Evolutionary conservation across 148 eudicot species (phyloP).

Genomic region (Amaranthus cruentus): DNA sequence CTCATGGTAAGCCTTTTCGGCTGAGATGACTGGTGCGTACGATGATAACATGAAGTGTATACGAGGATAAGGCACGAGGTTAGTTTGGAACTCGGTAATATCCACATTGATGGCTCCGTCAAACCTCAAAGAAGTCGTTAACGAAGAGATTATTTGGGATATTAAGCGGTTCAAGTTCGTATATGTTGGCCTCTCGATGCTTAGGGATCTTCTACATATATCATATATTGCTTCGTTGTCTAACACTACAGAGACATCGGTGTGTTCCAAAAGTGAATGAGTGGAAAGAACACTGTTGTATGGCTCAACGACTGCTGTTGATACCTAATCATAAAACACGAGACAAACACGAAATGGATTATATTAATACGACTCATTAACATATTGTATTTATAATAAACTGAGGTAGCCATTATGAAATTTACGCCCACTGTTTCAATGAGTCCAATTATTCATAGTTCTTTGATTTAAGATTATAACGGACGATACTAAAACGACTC

Average conservation of each 20-base stretch:
- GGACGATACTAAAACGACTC: too few relatives aligned
- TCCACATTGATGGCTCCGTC: slow-evolving; percentile 42
- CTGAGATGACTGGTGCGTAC: slow-evolving; percentile 37
- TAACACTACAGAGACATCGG: slow-evolving; percentile 34
- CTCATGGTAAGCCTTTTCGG: slow-evolving; percentile 38
- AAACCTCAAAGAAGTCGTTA: slow-evolving; percentile 36
- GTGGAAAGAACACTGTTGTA: slow-evolving; percentile 38
- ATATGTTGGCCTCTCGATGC: slow-evolving; percentile 39
- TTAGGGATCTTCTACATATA: slow-evolving; percentile 31
- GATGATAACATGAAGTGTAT: slow-evolving; percentile 40
- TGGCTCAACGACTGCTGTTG: slow-evolving; percentile 40
- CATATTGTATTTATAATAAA: too few relatives aligned
- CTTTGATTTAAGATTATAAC: too few relatives aligned
- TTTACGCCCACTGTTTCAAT: too few relatives aligned
- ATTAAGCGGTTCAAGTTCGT: slow-evolving; percentile 38
- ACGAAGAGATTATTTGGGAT: slow-evolving; percentile 34
- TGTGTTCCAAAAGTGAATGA: slow-evolving; percentile 36
- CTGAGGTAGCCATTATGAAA: too few relatives aligned
- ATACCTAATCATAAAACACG: slow-evolving; percentile 20
- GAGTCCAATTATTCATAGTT: too few relatives aligned
- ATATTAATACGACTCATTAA: background rate
- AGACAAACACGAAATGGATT: background rate
- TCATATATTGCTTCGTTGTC: slow-evolving; percentile 41
- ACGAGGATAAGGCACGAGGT: slow-evolving; percentile 37
- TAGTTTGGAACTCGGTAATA: slow-evolving; percentile 37